phyloP scores from a whole-genome alignment of 352 stramenopile genomes.

The Phytopythium oedochilum region DNA sequence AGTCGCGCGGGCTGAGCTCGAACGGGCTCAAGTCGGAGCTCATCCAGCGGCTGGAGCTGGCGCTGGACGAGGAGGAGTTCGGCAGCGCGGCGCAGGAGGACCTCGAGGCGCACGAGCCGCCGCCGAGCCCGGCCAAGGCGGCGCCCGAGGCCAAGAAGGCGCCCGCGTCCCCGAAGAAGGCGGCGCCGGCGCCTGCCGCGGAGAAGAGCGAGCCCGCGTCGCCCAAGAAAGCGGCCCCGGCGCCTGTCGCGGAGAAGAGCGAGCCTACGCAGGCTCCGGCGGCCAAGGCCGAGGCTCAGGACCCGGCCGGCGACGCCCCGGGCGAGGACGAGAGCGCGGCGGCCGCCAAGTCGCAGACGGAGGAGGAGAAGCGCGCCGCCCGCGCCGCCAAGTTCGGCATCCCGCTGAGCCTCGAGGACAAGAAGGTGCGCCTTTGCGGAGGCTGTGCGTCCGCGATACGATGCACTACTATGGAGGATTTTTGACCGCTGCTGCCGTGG shows the following conservation, averaged over 20 bases:
- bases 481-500: neutral
- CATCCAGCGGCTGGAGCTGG: slow-evolving; percentile 85
- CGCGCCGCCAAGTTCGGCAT: slow-evolving; percentile 81
- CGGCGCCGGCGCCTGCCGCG: slow-evolving; percentile 2
- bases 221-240: slow-evolving; percentile 4
- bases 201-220: slow-evolving; percentile 11
- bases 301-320: slow-evolving; percentile 3
- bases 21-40: slow-evolving; percentile 88
- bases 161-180: slow-evolving; percentile 21
- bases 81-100: slow-evolving; percentile 72
- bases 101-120: slow-evolving; percentile 54
- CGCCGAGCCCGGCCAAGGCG: slow-evolving; percentile 22
- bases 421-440: slow-evolving; percentile 42
- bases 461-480: too few species aligned
- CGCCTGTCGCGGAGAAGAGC: slow-evolving; percentile 7
- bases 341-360: slow-evolving; percentile 30
- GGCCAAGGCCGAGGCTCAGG: slow-evolving; percentile 7
- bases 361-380: slow-evolving; percentile 75
- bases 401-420: slow-evolving; percentile 62
- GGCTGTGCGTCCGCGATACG: too few species aligned
- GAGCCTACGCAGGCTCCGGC: slow-evolving; percentile 7
- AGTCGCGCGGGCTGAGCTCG: slow-evolving; percentile 74
- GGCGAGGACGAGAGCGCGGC: neutral
- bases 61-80: slow-evolving; percentile 86
- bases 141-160: slow-evolving; percentile 15